Base-by-base conservation (phyloP, 495 filamentous ascomycete genomes). In the Penicillium bovifimosum region DNA sequence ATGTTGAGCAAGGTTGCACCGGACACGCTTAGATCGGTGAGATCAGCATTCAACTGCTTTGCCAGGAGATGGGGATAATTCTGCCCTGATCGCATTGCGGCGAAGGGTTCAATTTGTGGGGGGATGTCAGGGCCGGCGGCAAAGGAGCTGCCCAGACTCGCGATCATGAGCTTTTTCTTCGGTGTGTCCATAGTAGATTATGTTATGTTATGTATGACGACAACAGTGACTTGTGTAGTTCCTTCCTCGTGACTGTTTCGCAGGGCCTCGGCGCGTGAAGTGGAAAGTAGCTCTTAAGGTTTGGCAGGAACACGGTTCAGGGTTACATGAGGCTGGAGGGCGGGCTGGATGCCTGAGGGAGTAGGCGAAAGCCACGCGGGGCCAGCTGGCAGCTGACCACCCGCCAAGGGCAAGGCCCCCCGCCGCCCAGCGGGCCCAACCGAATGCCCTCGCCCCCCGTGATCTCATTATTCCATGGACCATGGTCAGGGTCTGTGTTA, bases 31-130 rank as follows among this genome's bases (percentile, higher is more conserved):
- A 75, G 64, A 54, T 77, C 73, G 6, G 70, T 73, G 18, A 75
- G 60, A 9, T 60, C 35, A 5, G 70, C 70, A 27, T 57, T 48
- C 13, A 73, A 55, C n/a, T 54, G 55, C 31, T 55, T 13, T 2
- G 71, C 61, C 5, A 77, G 53, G 2, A 74, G 65, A 49, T 69
- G 66, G 0, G 74, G 63, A 53, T 73, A 77, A 50, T 77, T 77
- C 29, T 62, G 60, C 8, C 50, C 54, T 35, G 72, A 75, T 44
- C 71, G 73, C 50, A 24, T n/a, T 1, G 65, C 66, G 13, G 67
- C 66, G 6, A 40, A 36, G 2, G 56, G 48, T 54, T 66, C 47
- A 14, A 63, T 58, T 55, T 67, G 60, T 11, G 74, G 72, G 24
- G 53, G 53, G 36, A 77, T 75, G 52, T 57, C 63, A n/a, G 73